These are phyloP conservation scores for Rhizopogon vinicolor DNA, from an alignment of 768 basidiomycete species.

Conservation along the genomic window DNA sequence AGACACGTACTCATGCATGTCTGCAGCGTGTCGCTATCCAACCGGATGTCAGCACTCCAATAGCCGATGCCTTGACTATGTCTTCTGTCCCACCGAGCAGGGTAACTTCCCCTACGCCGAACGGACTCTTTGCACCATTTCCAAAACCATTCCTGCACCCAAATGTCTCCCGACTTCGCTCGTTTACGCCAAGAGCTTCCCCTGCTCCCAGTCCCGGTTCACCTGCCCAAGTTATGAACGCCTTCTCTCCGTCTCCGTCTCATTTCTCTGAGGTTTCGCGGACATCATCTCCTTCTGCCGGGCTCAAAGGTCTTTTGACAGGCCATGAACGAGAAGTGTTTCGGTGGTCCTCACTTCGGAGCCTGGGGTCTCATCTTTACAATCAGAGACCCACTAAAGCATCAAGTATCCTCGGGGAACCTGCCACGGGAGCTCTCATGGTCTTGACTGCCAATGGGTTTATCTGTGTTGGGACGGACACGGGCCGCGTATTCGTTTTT, in stretches of 20 bases:
- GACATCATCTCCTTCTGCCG: slow-evolving; percentile 49
- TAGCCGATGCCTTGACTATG: slow-evolving; percentile 27
- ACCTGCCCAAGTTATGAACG: slow-evolving; percentile 40
- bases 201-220: slow-evolving; percentile 36
- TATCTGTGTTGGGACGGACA: slow-evolving; percentile 83
- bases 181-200: slow-evolving; percentile 48
- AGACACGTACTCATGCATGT: slow-evolving; percentile 18
- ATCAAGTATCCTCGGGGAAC: slow-evolving; percentile 55
- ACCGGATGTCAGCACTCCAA: slow-evolving; percentile 33
- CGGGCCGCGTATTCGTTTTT: slow-evolving; percentile 76
- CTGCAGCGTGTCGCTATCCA: slow-evolving; percentile 31
- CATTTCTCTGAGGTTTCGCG: slow-evolving; percentile 71
- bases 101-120: slow-evolving; percentile 31
- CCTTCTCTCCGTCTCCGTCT: slow-evolving; percentile 52
- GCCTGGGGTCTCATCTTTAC: slow-evolving; percentile 55
- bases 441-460: slow-evolving; percentile 82
- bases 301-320: slow-evolving; percentile 15
- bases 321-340: slow-evolving; percentile 54
- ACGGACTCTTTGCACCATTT: slow-evolving; percentile 23
- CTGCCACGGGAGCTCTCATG: slow-evolving; percentile 63
- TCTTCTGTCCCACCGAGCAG: slow-evolving; percentile 35
- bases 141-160: slow-evolving; percentile 65
- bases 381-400: slow-evolving; percentile 51
- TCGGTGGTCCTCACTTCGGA: slow-evolving; percentile 67
- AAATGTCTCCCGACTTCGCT: slow-evolving; percentile 76